These are phyloP conservation scores for Corchorus olitorius DNA, from an alignment of 345 rosid species.

Conservation along the genomic window DNA sequence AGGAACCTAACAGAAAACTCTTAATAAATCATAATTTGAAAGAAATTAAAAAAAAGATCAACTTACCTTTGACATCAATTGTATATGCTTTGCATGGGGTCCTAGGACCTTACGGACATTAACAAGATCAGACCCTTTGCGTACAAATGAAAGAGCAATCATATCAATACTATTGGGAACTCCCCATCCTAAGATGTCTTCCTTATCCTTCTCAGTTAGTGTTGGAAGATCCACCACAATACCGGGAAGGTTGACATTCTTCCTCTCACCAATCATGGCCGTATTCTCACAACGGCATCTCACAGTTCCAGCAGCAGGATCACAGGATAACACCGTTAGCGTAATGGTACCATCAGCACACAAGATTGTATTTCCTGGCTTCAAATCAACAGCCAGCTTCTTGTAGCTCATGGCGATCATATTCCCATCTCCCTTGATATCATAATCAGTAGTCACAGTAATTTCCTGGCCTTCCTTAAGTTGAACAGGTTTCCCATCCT, in stretches of 20 bases:
- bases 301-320: slow-evolving; percentile 70
- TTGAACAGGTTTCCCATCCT: slow-evolving; percentile 61
- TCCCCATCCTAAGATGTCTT: slow-evolving; percentile 85
- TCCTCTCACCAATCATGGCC: slow-evolving; percentile 86
- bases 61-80: slow-evolving; percentile 86
- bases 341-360: slow-evolving; percentile 91
- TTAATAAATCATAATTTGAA: neutral
- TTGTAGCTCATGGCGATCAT: slow-evolving; percentile 90
- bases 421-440: slow-evolving; percentile 62
- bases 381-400: slow-evolving; percentile 73
- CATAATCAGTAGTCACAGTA: slow-evolving; percentile 72
- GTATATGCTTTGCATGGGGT: slow-evolving; percentile 65
- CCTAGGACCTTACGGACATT: slow-evolving; percentile 86
- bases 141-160: slow-evolving; percentile 92
- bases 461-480: slow-evolving; percentile 69
- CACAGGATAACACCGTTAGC: slow-evolving; percentile 69
- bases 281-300: slow-evolving; percentile 86
- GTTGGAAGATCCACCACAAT: slow-evolving; percentile 93
- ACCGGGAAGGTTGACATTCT: slow-evolving; percentile 93
- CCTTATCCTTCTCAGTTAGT: slow-evolving; percentile 83
- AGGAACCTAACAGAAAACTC: neutral
- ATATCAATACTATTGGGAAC: slow-evolving; percentile 82
- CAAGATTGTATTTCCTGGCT: slow-evolving; percentile 73
- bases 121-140: slow-evolving; percentile 93
- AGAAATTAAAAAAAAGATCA: neutral